These are phyloP conservation scores for Acanthamoeba castellanii DNA, from an alignment of 208 protist species.

Conservation along the genomic window DNA sequence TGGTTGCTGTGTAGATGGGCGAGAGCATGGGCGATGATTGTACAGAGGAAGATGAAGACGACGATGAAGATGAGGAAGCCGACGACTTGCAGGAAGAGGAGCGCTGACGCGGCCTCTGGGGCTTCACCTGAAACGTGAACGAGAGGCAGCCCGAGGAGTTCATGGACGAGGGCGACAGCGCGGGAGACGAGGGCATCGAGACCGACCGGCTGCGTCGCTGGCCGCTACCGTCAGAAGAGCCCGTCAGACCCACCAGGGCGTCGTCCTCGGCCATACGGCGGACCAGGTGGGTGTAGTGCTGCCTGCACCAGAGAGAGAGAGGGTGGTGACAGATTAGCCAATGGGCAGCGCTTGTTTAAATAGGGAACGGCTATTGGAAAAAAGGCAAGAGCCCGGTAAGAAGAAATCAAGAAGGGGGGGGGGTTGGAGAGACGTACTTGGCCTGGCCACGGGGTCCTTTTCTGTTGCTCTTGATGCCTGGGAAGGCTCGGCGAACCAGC, in stretches of 20 bases:
- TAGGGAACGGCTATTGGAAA: not conserved
- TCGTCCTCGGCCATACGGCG: not conserved
- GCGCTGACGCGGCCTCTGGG: not conserved
- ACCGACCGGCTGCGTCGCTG: not conserved
- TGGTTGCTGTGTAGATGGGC: not conserved
- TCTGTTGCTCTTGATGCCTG: conserved; percentile 45
- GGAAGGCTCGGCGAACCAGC: conserved; percentile 45
- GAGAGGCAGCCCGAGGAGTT: not conserved
- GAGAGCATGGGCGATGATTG: not conserved
- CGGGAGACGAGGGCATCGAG: not conserved
- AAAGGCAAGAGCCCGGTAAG: not conserved
- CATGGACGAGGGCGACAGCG: not conserved
- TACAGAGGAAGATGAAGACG: not conserved
- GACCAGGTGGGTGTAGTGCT: conserved; percentile 11
- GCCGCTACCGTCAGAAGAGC: too few species aligned
- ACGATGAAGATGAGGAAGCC: not conserved
- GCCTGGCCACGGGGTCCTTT: conserved; percentile 38
- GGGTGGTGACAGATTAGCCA: not conserved
- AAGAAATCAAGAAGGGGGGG: not conserved
- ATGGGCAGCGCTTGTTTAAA: not conserved
- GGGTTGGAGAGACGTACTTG: not conserved
- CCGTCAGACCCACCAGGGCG: not conserved
- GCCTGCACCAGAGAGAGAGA: not conserved
- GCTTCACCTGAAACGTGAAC: not conserved
- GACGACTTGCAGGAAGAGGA: not conserved